These are phyloP conservation scores for Neotropicomus parvogracilis DNA, from an alignment of 1,284 basidiomycete species.

Conservation along the genomic window DNA sequence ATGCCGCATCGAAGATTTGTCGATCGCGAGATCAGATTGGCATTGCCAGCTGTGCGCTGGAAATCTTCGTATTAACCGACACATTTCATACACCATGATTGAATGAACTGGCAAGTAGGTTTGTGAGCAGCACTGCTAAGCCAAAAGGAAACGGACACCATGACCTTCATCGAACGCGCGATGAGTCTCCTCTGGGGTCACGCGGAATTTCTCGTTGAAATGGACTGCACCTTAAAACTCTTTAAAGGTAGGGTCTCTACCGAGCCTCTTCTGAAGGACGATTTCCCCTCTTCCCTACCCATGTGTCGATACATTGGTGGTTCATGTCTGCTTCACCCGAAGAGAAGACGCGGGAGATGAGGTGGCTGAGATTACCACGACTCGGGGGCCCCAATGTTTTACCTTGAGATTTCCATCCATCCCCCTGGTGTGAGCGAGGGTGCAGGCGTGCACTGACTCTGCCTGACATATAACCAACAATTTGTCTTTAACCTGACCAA, in stretches of 20 bases:
- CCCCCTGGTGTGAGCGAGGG: conserved; percentile 21
- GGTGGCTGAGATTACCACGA: not conserved
- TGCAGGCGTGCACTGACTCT: conserved; percentile 25
- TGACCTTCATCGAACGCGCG: conserved; percentile 18
- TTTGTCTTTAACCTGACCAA: conserved; percentile 21
- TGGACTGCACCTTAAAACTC: conserved; percentile 5
- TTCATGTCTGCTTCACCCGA: conserved; percentile 24
- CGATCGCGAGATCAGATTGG: too few species aligned
- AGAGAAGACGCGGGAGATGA: not conserved
- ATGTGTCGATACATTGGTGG: conserved; percentile 9
- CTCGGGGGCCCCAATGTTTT: not conserved
- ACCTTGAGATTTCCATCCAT: conserved; percentile 29
- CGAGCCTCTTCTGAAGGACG: conserved; percentile 15
- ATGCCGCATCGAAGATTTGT: too few species aligned
- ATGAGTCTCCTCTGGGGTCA: conserved; percentile 13
- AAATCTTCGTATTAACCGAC: conserved; percentile 25
- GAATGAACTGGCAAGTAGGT: conserved; percentile 12
- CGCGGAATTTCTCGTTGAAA: conserved; percentile 15
- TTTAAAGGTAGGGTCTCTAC: conserved; percentile 13
- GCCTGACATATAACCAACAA: conserved; percentile 32
- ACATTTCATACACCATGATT: conserved; percentile 22
- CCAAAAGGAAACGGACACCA: conserved; percentile 8
- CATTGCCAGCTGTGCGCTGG: conserved; percentile 16
- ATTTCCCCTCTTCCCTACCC: conserved; percentile 18
- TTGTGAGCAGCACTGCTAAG: not conserved